A percentile compares a stretch with the other conserved stretches of the same genome.
These are phyloP conservation scores for Penicillium fimorum DNA, from an alignment of 495 filamentous ascomycete species.

Conservation along the genomic window DNA sequence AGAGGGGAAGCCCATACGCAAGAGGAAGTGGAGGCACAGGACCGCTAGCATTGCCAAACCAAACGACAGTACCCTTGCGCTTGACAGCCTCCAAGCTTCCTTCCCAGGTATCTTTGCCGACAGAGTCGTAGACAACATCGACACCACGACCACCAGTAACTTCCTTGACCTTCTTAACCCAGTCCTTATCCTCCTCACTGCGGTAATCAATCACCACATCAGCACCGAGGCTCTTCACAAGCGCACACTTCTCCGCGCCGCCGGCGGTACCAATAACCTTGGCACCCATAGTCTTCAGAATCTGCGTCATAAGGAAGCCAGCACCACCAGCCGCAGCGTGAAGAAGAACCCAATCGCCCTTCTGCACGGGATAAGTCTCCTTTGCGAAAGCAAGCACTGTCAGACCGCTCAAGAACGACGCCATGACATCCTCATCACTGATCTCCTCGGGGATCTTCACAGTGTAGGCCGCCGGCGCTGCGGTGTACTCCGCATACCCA, in stretches of 20 bases:
- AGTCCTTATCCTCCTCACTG: conserved; percentile 62
- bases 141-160: conserved; percentile 71
- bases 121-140: conserved; percentile 81
- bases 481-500: conserved; percentile 78
- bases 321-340: conserved; percentile 92
- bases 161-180: conserved; percentile 63
- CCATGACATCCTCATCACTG: conserved; percentile 60
- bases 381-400: conserved; percentile 81
- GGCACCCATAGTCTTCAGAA: conserved; percentile 71
- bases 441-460: conserved; percentile 65
- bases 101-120: conserved; percentile 87
- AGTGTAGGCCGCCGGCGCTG: conserved; percentile 54
- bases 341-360: conserved; percentile 81
- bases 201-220: conserved; percentile 71
- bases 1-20: conserved; percentile 31
- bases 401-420: conserved; percentile 74
- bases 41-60: conserved; percentile 88
- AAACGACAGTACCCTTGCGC: conserved; percentile 78
- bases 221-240: conserved; percentile 68
- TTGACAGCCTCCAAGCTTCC: conserved; percentile 72
- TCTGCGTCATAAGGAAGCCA: conserved; percentile 73
- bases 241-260: conserved; percentile 66
- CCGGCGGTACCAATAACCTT: conserved; percentile 81
- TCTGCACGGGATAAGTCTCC: conserved; percentile 71
- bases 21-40: conserved; percentile 74